Conservation (phyloP, 1,139 yeast species). For the Saccharomyces hybrid region DNA sequence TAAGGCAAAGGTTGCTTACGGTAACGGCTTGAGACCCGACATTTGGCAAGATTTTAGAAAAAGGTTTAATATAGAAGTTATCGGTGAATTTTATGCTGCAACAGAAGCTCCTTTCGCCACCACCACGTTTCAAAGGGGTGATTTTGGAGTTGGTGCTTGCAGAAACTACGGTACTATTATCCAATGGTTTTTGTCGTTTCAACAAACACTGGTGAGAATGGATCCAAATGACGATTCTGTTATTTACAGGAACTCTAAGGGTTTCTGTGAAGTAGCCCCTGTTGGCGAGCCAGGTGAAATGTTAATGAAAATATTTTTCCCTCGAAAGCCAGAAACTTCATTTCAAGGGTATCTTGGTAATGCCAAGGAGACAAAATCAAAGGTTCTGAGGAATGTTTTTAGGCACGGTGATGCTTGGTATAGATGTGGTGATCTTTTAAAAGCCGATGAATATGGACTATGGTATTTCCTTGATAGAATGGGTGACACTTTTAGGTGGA, state of each 20-base stretch:
- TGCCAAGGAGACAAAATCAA: conserved; percentile 67
- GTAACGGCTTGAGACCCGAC: conserved; percentile 90
- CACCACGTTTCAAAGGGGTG: conserved; percentile 73
- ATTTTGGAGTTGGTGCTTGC: conserved; percentile 82
- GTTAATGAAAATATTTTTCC: conserved; percentile 62
- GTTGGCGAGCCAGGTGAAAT: conserved; percentile 79
- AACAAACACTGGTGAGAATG: conserved; percentile 61
- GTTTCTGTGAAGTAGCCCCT: conserved; percentile 47
- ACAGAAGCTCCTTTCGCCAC: conserved; percentile 90
- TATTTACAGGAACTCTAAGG: conserved; percentile 63
- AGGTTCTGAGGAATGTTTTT: conserved; percentile 65
- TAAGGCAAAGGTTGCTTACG: conserved; percentile 65
- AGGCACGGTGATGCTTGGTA: conserved; percentile 87
- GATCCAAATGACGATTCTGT: conserved; percentile 75
- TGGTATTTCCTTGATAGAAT: conserved; percentile 83
- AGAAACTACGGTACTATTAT: conserved; percentile 70
- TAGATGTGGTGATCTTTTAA: conserved; percentile 79
- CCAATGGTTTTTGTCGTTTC: conserved; percentile 45
- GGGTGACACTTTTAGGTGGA: conserved; percentile 97
- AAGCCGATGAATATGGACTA: conserved; percentile 58
- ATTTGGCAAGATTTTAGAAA: conserved; percentile 77
- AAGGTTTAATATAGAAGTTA: conserved; percentile 63
- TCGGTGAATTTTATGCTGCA: conserved; percentile 92
- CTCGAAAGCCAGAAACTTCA: conserved; percentile 56
- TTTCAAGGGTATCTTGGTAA: conserved; percentile 90